Conservation (phyloP, 2,329 filamentous ascomycete genomes). For the Fusarium devonianum region DNA sequence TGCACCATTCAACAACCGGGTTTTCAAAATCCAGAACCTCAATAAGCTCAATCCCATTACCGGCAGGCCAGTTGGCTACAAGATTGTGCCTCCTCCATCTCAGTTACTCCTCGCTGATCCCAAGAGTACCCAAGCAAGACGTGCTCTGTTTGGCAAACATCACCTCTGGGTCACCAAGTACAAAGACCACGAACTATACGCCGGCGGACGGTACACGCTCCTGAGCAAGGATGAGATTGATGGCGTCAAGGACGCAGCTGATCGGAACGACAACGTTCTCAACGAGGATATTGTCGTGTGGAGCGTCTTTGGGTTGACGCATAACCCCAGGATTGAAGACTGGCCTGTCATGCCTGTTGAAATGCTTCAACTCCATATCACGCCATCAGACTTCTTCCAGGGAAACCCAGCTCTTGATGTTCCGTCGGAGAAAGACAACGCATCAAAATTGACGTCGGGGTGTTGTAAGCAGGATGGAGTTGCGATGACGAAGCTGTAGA, state of each 20-base stretch:
- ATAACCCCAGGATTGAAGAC: constrained; percentile 57
- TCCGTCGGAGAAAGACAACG: constrained; percentile 46
- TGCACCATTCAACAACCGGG: constrained; percentile 59
- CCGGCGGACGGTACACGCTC: constrained; percentile 60
- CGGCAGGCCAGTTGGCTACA: constrained; percentile 59
- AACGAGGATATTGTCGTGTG: constrained; percentile 50
- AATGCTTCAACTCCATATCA: constrained; percentile 22
- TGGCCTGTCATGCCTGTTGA: constrained; percentile 56
- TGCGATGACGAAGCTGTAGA: too few species aligned
- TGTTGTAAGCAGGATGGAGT: too few species aligned
- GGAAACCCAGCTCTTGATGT: constrained; percentile 57
- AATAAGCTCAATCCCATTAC: constrained; percentile 55
- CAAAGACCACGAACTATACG: constrained; percentile 58
- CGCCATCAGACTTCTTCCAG: constrained; percentile 55
- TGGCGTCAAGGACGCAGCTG: constrained; percentile 48
- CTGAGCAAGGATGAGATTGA: constrained; percentile 55
- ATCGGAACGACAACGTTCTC: background rate
- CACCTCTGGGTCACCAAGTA: constrained; percentile 59
- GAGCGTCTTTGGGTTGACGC: constrained; percentile 58
- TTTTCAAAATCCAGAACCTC: constrained; percentile 57
- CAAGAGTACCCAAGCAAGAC: constrained; percentile 51
- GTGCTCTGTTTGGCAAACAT: constrained; percentile 56
- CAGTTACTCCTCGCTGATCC: constrained; percentile 57
- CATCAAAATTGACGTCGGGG: too few species aligned
- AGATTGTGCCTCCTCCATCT: constrained; percentile 54